A percentile compares a stretch with the other conserved stretches of the same genome.
phyloP scores from a whole-genome alignment of 2,329 filamentous ascomycete species.

The Zelopaecilomyces penicillatus region DNA sequence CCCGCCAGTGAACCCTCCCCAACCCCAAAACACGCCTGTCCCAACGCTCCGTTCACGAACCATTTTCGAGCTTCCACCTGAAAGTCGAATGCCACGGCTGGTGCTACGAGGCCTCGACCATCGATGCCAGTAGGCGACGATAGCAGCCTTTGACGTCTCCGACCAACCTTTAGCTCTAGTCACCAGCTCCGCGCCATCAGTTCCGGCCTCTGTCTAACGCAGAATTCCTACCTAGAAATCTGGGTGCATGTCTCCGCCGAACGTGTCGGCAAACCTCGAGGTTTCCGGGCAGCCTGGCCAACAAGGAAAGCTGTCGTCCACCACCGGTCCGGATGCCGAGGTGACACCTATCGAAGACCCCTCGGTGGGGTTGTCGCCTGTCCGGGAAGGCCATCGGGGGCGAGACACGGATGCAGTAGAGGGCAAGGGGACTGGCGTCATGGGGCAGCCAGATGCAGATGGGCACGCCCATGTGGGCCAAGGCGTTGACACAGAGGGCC shows the following conservation, averaged over 20 bases:
- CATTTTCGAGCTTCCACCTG: no score
- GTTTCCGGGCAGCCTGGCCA: slow-evolving; percentile 18
- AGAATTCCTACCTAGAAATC: not conserved
- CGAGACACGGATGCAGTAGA: slow-evolving; percentile 2
- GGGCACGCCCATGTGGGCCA: not conserved
- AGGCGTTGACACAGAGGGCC: slow-evolving; percentile 1
- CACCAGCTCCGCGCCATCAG: no score
- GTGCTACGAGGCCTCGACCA: no score
- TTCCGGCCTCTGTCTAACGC: no score
- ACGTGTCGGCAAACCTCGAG: slow-evolving; percentile 19
- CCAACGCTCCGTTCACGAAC: no score
- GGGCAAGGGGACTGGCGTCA: not conserved
- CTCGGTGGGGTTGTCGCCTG: slow-evolving; percentile 6
- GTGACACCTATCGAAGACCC: slow-evolving; percentile 15
- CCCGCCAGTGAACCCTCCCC: no score
- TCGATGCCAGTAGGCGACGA: no score
- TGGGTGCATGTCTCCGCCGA: slow-evolving; percentile 30
- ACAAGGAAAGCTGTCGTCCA: slow-evolving; percentile 17
- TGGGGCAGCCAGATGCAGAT: not conserved
- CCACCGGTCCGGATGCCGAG: slow-evolving; percentile 19
- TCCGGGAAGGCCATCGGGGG: slow-evolving; percentile 8
- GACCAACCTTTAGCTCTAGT: no score
- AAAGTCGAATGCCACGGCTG: no score
- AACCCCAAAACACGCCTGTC: no score
- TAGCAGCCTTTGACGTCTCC: no score